phyloP scores from a whole-genome alignment of 2,329 filamentous ascomycete species.

The Exophiala calicioides region DNA sequence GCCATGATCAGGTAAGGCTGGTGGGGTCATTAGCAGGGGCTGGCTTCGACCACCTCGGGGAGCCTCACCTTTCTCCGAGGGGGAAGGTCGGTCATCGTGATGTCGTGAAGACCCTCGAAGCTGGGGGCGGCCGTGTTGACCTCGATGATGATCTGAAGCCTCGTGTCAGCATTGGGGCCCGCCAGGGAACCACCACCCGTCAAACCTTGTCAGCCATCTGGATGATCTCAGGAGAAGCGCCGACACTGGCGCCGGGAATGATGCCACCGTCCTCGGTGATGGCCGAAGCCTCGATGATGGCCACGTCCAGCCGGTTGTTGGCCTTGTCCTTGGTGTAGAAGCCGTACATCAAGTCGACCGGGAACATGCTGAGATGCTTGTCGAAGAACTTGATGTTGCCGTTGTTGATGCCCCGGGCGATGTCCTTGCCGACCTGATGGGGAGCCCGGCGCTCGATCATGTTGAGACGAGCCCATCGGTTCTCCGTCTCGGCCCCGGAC shows the following conservation, averaged over 20 bases:
- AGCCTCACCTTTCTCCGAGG: conserved; percentile 66
- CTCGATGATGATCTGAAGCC: conserved; percentile 72
- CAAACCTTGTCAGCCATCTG: conserved; percentile 85
- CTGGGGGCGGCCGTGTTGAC: conserved; percentile 84
- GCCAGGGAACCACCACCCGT: neutral
- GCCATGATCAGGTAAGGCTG: conserved; percentile 68
- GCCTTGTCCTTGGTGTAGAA: conserved; percentile 81
- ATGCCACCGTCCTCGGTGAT: conserved; percentile 89
- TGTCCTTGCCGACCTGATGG: conserved; percentile 87
- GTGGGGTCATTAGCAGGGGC: neutral
- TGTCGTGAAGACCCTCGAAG: conserved; percentile 87
- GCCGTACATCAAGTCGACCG: conserved; percentile 72
- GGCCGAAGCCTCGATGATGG: conserved; percentile 80
- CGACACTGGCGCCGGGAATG: conserved; percentile 81
- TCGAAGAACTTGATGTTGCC: conserved; percentile 90
- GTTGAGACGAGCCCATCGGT: conserved; percentile 82
- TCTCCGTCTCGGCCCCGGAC: conserved; percentile 85
- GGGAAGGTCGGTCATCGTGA: conserved; percentile 83
- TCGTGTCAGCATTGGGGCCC: too few species aligned
- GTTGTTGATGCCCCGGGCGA: conserved; percentile 86
- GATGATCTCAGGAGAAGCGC: conserved; percentile 79
- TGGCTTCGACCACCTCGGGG: too few species aligned
- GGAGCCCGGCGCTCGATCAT: conserved; percentile 86
- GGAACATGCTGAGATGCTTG: conserved; percentile 93
- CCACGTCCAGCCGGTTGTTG: conserved; percentile 74